Evolutionary conservation across 2,329 filamentous ascomycete species (phyloP).

Genomic region (Cladophialophora exuberans): DNA sequence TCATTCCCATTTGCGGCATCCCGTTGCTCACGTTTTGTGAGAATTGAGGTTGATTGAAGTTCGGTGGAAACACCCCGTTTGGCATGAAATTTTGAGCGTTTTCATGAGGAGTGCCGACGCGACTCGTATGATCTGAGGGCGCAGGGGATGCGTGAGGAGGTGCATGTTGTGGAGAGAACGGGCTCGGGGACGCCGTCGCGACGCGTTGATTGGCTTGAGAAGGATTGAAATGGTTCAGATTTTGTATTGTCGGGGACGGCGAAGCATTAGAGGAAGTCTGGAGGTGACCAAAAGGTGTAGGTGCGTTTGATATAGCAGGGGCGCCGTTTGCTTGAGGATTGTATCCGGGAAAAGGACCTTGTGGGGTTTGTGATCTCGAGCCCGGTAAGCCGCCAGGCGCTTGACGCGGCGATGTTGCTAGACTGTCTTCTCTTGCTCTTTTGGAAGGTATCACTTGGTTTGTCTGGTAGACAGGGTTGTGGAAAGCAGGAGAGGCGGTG

Average conservation of each 20-base stretch:
- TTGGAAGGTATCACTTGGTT: conserved; percentile 89
- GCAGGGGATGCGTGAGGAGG: conserved; percentile 73
- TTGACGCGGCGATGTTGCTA: conserved; percentile 79
- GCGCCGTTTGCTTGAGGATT: conserved; percentile 66
- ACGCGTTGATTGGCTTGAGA: conserved; percentile 75
- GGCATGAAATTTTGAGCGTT: conserved; percentile 64
- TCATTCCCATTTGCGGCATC: conserved; percentile 46
- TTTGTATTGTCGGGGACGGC: conserved; percentile 84
- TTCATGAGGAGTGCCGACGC: conserved; percentile 71
- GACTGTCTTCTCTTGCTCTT: conserved; percentile 79
- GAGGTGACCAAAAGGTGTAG: conserved; percentile 77
- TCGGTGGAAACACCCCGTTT: conserved; percentile 44
- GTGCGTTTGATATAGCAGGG: conserved; percentile 63
- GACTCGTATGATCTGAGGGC: conserved; percentile 71
- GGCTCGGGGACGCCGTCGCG: conserved; percentile 88
- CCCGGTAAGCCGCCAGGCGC: conserved; percentile 73
- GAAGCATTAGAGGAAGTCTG: conserved; percentile 82
- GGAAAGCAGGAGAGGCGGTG: conserved; percentile 78
- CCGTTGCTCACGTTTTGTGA: conserved; percentile 45
- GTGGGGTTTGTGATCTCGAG: conserved; percentile 91
- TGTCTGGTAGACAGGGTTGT: conserved; percentile 78
- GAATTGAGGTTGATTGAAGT: conserved; percentile 47
- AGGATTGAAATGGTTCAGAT: conserved; percentile 69
- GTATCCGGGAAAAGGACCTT: conserved; percentile 72
- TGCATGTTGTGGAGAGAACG: conserved; percentile 81